Conservation (phyloP, 2,329 filamentous ascomycete genomes). For the Calonectria naviculata region DNA sequence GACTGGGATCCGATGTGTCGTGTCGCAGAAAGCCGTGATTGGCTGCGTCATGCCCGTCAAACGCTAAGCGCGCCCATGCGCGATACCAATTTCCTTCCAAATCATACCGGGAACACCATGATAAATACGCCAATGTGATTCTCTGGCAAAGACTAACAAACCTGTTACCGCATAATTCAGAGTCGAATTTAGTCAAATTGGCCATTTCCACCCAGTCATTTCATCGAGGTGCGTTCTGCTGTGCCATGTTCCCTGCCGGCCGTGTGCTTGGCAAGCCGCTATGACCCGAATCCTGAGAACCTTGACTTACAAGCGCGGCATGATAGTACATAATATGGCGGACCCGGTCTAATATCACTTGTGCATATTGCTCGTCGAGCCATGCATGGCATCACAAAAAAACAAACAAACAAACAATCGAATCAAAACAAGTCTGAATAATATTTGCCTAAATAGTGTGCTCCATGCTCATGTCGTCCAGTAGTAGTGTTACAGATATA, state of each 20-base stretch:
- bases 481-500: constrained; percentile 23
- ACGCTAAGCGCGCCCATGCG: constrained; percentile 12
- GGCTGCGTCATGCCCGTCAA: constrained; percentile 23
- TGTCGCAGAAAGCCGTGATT: constrained; percentile 38
- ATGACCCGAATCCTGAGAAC: neutral
- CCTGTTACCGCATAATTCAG: no score
- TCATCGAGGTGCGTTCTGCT: no score
- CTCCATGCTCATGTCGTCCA: constrained; percentile 5
- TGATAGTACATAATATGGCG: neutral
- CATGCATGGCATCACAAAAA: neutral
- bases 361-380: neutral
- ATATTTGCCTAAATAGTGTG: constrained; percentile 6
- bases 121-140: no score
- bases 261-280: neutral
- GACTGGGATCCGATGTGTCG: constrained; percentile 34
- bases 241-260: no score
- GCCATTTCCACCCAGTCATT: no score
- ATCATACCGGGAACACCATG: no score
- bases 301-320: neutral
- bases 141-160: no score
- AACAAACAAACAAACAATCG: neutral
- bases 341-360: neutral
- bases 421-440: neutral
- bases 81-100: no score
- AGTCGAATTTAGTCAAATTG: no score